Percentiles rank a stretch among this genome's conserved stretches.
phyloP scores from a whole-genome alignment of 805 yeast genomes.

The Hanseniaspora hatyaiensis region DNA sequence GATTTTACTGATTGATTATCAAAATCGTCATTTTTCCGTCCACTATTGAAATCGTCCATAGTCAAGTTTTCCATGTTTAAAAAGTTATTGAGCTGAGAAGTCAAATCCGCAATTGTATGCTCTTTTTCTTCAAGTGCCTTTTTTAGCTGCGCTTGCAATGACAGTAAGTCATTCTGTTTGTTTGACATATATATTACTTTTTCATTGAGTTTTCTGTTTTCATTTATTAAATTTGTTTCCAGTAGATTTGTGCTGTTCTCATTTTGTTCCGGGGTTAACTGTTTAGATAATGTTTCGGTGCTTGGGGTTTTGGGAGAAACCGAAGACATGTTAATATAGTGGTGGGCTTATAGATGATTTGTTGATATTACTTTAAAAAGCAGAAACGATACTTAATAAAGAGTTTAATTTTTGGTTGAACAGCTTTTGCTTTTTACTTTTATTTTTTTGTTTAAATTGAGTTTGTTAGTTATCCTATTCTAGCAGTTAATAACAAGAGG shows the following conservation, averaged over 20 bases:
- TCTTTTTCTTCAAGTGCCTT: neutral
- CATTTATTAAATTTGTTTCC: constrained; percentile 4
- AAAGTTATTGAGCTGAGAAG: constrained; percentile 7
- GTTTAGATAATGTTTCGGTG: neutral
- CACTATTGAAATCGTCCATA: neutral
- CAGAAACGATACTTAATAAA: too few species aligned
- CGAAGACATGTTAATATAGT: too few species aligned
- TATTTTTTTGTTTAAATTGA: too few species aligned
- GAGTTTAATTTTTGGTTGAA: too few species aligned
- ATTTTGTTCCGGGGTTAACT: neutral
- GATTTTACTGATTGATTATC: constrained; percentile 11
- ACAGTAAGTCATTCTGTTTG: constrained; percentile 8
- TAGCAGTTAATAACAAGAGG: neutral
- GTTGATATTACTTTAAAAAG: too few species aligned
- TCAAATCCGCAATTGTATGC: neutral
- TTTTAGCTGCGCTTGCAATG: neutral
- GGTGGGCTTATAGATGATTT: too few species aligned
- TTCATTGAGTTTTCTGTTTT: constrained; percentile 10
- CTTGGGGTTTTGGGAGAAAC: neutral
- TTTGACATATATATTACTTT: constrained; percentile 5
- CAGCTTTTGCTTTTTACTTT: too few species aligned
- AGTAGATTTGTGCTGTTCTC: neutral
- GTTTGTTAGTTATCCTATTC: neutral
- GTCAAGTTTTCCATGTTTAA: neutral
- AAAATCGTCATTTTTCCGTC: constrained; percentile 1